phyloP scores from a whole-genome alignment of 164 flowering plant species.

The Chimonanthus praecox region DNA sequence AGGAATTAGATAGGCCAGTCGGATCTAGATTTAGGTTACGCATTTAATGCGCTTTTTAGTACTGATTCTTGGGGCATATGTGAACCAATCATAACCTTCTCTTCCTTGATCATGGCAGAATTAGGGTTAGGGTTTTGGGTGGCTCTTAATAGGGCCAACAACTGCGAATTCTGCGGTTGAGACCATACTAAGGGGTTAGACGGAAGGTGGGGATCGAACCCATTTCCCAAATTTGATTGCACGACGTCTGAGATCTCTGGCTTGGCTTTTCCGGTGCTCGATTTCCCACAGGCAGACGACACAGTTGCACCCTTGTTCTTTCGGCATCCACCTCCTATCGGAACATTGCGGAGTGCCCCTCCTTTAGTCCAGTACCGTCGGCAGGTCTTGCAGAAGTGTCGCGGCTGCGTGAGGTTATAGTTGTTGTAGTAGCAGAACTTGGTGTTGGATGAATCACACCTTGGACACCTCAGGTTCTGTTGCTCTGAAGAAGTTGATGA shows the following conservation, averaged over 20 bases:
- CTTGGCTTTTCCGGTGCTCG: constrained; percentile 19
- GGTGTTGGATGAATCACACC: constrained; percentile 51
- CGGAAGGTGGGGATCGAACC: constrained; percentile 20
- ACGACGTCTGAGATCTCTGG: constrained; percentile 13
- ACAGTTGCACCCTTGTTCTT: constrained; percentile 27
- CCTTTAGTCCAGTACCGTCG: constrained; percentile 69
- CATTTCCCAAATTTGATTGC: constrained; percentile 16
- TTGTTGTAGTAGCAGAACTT: constrained; percentile 64
- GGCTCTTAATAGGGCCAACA: constrained; percentile 34
- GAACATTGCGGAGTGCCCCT: constrained; percentile 54
- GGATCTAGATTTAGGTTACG: constrained; percentile 30
- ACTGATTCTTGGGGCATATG: constrained; percentile 19
- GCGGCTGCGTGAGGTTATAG: constrained; percentile 62
- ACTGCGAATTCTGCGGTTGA: constrained; percentile 20
- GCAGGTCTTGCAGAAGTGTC: constrained; percentile 63
- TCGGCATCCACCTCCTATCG: constrained; percentile 54
- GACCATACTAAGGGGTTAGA: constrained; percentile 35
- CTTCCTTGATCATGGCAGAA: constrained; percentile 19
- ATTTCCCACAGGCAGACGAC: constrained; percentile 14
- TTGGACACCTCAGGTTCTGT: constrained; percentile 40
- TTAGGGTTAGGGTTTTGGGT: constrained; percentile 26
- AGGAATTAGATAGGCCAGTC: constrained; percentile 20
- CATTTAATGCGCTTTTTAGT: constrained; percentile 14
- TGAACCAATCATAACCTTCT: constrained; percentile 28
- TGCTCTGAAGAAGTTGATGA: constrained; percentile 6